Evolutionary conservation across 2,329 filamentous ascomycete species (phyloP), one percentile per base, ranked within the genome.

Genomic region (Epichloe coenophiala): DNA sequence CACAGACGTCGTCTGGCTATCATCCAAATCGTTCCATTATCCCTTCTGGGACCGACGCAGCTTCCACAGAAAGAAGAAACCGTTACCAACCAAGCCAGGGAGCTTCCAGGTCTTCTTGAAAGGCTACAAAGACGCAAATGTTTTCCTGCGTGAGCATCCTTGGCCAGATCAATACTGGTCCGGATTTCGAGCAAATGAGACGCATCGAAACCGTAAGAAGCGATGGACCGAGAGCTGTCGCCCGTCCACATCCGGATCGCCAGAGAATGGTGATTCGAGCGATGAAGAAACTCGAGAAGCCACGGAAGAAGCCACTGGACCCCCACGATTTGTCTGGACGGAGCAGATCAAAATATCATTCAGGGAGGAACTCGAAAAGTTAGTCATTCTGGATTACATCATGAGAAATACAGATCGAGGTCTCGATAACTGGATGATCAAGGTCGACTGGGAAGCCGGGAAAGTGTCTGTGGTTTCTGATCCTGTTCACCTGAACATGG

Each of bases 381-480:
- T 98, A 7, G 94, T 98, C 21, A 95, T 98, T 60, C 68, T 98
- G 57, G 93, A 98, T 68, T 98, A 98, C 65, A 95, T 98, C 56
- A 98, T 98, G 93, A 81, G 93, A 52, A 98, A 98, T 63, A 98
- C 93, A 2, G 93, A 98, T 65, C 80, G 93, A 68, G 93, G 93
- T 2, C 73, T 96, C 51, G 93, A 98, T 65, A 98, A 98, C 60
- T 98, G 93, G 93, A 98, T 98, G 93, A 89, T 98, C 63, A 93
- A 88, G 66, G 87, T 98, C 35, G 90, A 98, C 65, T 88, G 83
- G 76, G 79, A 88, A 58, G 82, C 78, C 3, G 81, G 93, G 61
- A 79, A 85, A 60, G 91, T 93, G 12, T 88, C 86, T 7, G 88
- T 98, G 56, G 83, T 85, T 15, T 88, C 88, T 1, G 89, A 96